phyloP scores from a whole-genome alignment of 2,329 filamentous ascomycete species.

The Cladosporium phlei region DNA sequence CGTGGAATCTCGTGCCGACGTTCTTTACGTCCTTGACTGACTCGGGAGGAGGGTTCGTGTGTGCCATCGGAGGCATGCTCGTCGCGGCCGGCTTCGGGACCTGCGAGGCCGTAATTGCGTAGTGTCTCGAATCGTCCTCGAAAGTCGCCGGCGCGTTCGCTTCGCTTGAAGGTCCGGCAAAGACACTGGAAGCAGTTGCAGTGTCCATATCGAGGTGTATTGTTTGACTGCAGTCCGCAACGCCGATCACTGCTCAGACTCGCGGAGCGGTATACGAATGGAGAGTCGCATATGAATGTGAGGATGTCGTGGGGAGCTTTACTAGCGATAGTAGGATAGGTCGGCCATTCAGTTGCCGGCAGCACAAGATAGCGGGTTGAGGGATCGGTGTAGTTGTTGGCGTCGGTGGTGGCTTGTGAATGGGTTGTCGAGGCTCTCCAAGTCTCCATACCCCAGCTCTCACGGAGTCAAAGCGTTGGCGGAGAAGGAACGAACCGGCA shows the following conservation, averaged over 20 bases:
- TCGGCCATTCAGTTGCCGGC: too few relatives aligned
- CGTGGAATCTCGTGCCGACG: conserved; percentile 27
- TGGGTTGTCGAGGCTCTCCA: too few relatives aligned
- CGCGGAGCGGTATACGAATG: not conserved
- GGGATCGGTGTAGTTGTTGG: too few relatives aligned
- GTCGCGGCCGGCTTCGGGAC: conserved; percentile 23
- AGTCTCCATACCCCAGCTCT: too few relatives aligned
- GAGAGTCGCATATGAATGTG: conserved; percentile 4
- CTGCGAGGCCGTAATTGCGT: conserved; percentile 25
- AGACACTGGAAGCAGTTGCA: conserved; percentile 4
- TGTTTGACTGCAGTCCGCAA: conserved; percentile 5
- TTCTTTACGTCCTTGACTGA: conserved; percentile 25
- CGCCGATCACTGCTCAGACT: conserved; percentile 9
- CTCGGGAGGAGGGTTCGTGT: conserved; percentile 17
- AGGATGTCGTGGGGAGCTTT: not conserved
- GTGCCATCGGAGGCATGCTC: conserved; percentile 15
- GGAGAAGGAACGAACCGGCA: too few relatives aligned
- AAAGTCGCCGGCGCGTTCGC: conserved; percentile 18
- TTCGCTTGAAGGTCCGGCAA: conserved; percentile 21
- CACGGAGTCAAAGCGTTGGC: too few relatives aligned
- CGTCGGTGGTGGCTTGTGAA: too few relatives aligned
- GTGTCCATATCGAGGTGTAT: conserved; percentile 9
- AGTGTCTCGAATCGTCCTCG: conserved; percentile 28
- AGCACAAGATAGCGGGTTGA: too few relatives aligned
- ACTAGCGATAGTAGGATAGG: not conserved